Percentiles rank a stretch among this genome's conserved stretches.
Evolutionary conservation across 495 filamentous ascomycete genomes (phyloP).

Genomic region (Staphylotrichum tortipilum): DNA sequence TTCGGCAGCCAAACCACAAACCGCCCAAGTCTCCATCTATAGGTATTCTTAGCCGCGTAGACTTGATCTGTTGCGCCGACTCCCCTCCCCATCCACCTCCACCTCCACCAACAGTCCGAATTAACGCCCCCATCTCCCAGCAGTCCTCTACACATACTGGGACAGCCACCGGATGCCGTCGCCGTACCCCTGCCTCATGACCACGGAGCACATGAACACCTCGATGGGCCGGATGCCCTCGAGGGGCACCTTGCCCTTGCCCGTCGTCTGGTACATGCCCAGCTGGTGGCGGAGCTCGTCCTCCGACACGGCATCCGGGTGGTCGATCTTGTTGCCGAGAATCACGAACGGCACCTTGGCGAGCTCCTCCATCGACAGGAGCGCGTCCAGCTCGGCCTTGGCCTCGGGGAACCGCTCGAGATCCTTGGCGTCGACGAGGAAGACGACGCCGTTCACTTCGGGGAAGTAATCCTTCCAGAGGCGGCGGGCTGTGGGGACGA

Average conservation of each 20-base stretch:
- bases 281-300: conserved; percentile 85
- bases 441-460: conserved; percentile 95
- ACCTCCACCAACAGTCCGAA: background rate
- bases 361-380: conserved; percentile 87
- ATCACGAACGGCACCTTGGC: conserved; percentile 90
- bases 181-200: conserved; percentile 90
- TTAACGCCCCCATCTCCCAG: background rate
- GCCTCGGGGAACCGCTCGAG: conserved; percentile 86
- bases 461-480: conserved; percentile 99
- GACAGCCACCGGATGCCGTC: conserved; percentile 74
- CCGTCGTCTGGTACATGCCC: conserved; percentile 91
- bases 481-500: conserved; percentile 59
- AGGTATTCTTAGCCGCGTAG: background rate
- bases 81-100: background rate
- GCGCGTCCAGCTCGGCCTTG: conserved; percentile 92
- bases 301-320: conserved; percentile 88
- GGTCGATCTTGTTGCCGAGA: conserved; percentile 98
- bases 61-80: background rate
- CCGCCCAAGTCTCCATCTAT: conserved; percentile 1
- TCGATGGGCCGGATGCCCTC: conserved; percentile 94
- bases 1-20: background rate
- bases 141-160: conserved; percentile 55
- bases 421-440: conserved; percentile 96
- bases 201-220: conserved; percentile 98
- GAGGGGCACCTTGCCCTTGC: conserved; percentile 92